phyloP scores from a whole-genome alignment of 2,329 filamentous ascomycete species.

The Trichoderma sp. region DNA sequence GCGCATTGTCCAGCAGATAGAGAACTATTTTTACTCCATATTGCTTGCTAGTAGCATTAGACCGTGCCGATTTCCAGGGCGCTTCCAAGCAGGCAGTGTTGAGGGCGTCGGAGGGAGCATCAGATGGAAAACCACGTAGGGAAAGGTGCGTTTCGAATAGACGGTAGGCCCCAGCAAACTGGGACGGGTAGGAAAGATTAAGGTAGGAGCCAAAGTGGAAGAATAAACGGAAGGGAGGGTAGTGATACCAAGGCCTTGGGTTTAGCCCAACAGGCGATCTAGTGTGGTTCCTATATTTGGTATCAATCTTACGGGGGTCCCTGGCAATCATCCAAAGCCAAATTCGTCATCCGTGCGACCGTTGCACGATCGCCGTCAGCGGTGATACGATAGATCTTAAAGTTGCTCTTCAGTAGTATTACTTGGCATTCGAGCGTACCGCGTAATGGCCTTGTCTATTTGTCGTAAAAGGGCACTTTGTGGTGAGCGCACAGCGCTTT shows the following conservation, averaged over 20 bases:
- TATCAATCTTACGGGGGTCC: conserved; percentile 4
- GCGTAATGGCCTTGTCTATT: background rate
- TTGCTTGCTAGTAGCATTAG: background rate
- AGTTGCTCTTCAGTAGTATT: background rate
- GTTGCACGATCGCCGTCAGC: conserved; percentile 21
- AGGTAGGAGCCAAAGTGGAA: conserved; percentile 14
- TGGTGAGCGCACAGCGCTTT: background rate
- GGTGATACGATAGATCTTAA: conserved; percentile 11
- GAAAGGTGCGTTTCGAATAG: background rate
- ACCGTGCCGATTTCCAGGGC: background rate
- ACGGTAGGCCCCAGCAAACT: conserved; percentile 3
- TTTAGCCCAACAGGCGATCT: conserved; percentile 16
- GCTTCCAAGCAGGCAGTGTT: conserved; percentile 11
- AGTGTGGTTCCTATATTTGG: conserved; percentile 24
- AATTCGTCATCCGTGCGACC: conserved; percentile 21
- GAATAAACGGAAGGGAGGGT: conserved; percentile 22
- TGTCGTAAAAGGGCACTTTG: background rate
- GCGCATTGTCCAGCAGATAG: background rate
- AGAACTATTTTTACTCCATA: conserved; percentile 11
- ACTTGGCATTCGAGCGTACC: background rate
- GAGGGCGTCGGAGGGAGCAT: background rate
- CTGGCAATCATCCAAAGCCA: background rate
- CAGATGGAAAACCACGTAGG: conserved; percentile 5
- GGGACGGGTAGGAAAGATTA: conserved; percentile 11
- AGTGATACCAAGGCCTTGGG: conserved; percentile 24